Percentiles rank a stretch among this genome's conserved stretches.
Evolutionary conservation across 768 basidiomycete genomes (phyloP).

Genomic region (Mycena olivaceomarginata): DNA sequence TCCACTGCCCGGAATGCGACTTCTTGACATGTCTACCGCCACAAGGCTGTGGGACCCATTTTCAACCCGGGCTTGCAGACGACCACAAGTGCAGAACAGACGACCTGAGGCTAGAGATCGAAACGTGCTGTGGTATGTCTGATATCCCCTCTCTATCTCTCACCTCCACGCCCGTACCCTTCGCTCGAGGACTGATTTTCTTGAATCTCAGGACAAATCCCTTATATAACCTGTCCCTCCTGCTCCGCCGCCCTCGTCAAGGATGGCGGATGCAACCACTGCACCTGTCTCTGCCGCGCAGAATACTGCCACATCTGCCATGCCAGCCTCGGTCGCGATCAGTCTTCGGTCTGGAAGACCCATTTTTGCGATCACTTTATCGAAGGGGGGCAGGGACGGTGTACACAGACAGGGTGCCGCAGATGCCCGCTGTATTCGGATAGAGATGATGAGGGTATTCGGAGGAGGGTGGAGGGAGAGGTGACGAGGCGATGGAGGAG

Average conservation of each 20-base stretch:
- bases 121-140: slow-evolving; percentile 38
- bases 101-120: slow-evolving; percentile 34
- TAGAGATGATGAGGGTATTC: slow-evolving; percentile 34
- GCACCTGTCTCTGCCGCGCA: slow-evolving; percentile 31
- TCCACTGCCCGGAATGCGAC: slow-evolving; percentile 35
- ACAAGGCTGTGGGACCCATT: slow-evolving; percentile 24
- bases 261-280: slow-evolving; percentile 34
- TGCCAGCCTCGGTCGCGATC: slow-evolving; percentile 21
- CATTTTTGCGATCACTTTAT: slow-evolving; percentile 33
- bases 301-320: slow-evolving; percentile 37
- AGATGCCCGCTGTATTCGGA: slow-evolving; percentile 32
- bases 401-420: slow-evolving; percentile 17
- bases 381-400: slow-evolving; percentile 25
- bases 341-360: slow-evolving; percentile 27
- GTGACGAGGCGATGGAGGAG: slow-evolving; percentile 27
- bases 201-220: slow-evolving; percentile 30
- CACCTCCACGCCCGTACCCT: slow-evolving; percentile 10
- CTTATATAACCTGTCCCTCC: slow-evolving; percentile 32
- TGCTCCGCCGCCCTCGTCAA: slow-evolving; percentile 33
- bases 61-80: slow-evolving; percentile 20
- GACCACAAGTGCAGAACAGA: slow-evolving; percentile 36
- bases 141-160: slow-evolving; percentile 29
- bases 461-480: slow-evolving; percentile 31
- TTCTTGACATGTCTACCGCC: slow-evolving; percentile 32
- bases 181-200: slow-evolving; percentile 19